Evolutionary conservation across 2,329 filamentous ascomycete genomes (phyloP).

Genomic region (Microsporum canis): DNA sequence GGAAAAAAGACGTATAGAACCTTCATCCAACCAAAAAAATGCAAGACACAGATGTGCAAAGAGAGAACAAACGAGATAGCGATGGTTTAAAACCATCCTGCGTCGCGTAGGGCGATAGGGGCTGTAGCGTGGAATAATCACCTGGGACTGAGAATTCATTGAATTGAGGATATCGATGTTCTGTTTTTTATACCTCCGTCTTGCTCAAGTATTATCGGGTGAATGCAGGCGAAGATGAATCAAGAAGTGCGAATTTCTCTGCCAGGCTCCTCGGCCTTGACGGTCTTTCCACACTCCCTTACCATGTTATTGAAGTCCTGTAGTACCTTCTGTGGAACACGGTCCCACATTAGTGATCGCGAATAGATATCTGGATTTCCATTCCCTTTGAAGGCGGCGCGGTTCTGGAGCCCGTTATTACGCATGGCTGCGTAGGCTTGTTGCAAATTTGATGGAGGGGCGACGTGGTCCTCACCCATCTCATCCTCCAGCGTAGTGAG

Average conservation of each 20-base stretch:
- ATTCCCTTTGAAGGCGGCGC: constrained; percentile 33
- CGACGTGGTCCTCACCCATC: constrained; percentile 25
- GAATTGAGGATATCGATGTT: background rate
- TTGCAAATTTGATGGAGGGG: constrained; percentile 34
- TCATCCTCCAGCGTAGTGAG: constrained; percentile 58
- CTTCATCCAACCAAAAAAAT: background rate
- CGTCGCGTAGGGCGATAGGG: background rate
- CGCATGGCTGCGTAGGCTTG: constrained; percentile 71
- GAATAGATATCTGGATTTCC: constrained; percentile 78
- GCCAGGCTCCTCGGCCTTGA: constrained; percentile 23
- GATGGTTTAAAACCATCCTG: background rate
- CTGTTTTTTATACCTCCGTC: background rate
- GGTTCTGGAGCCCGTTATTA: constrained; percentile 53
- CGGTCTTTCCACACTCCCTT: constrained; percentile 47
- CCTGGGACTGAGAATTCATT: background rate
- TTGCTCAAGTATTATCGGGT: background rate
- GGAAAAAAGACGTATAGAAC: background rate
- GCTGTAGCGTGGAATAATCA: background rate
- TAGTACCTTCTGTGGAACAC: constrained; percentile 84
- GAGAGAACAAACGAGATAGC: constrained; percentile 1
- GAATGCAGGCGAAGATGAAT: background rate
- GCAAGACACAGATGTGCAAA: background rate
- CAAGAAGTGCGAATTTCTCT: constrained; percentile 11
- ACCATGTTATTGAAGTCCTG: constrained; percentile 88
- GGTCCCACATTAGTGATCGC: constrained; percentile 83